These are phyloP conservation scores for Biancaea sappan DNA, from an alignment of 306 rosid genomes.

Conservation along the genomic window DNA sequence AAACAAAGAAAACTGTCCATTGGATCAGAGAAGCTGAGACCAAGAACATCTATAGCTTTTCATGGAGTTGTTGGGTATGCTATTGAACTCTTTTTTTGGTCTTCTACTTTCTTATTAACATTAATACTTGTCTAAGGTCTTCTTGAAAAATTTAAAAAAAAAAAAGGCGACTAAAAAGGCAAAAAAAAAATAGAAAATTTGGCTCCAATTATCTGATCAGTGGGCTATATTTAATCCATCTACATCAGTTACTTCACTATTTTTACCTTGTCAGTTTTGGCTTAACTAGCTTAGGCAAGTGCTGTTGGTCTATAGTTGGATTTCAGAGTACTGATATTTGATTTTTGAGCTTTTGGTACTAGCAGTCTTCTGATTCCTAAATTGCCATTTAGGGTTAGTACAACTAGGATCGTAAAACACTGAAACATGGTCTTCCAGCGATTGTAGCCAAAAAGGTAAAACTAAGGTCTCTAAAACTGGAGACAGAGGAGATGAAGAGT, in stretches of 20 bases:
- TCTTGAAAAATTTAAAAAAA: background rate
- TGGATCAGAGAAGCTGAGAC: conserved; percentile 58
- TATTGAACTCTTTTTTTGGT: conserved; percentile 24
- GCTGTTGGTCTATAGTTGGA: background rate
- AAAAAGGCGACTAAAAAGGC: background rate
- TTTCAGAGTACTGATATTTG: background rate
- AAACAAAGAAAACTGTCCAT: conserved; percentile 57
- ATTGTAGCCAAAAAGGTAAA: background rate
- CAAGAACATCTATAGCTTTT: conserved; percentile 52
- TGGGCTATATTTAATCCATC: background rate
- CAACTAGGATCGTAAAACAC: background rate
- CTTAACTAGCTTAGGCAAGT: conserved; percentile 4
- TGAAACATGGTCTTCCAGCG: background rate
- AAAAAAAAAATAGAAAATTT: background rate
- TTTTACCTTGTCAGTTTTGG: conserved; percentile 9
- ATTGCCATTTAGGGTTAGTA: background rate
- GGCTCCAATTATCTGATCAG: conserved; percentile 4
- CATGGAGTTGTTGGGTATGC: conserved; percentile 73
- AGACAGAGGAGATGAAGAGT: conserved; percentile 77
- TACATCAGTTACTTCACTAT: conserved; percentile 1
- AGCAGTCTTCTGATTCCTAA: background rate
- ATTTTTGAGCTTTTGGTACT: background rate
- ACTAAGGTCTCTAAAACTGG: conserved; percentile 24
- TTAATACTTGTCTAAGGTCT: background rate
- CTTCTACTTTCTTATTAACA: conserved; percentile 21